A percentile compares a stretch with the other conserved stretches of the same genome.
phyloP scores from a whole-genome alignment of 345 rosid species.

The Murraya paniculata region DNA sequence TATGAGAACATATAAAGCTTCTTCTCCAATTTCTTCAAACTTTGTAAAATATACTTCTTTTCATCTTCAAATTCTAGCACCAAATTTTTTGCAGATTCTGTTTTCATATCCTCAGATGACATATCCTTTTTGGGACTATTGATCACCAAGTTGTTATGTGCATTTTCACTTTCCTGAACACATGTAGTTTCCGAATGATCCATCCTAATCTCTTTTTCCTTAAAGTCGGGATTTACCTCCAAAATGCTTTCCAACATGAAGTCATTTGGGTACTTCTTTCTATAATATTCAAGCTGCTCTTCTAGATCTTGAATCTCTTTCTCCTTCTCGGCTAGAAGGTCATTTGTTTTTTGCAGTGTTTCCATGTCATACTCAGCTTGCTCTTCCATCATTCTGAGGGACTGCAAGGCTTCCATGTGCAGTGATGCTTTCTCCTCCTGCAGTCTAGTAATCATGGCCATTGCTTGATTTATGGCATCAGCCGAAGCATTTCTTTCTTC shows the following conservation, averaged over 20 bases:
- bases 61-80: slow-evolving; percentile 52
- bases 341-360: slow-evolving; percentile 76
- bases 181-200: slow-evolving; percentile 24
- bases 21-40: slow-evolving; percentile 49
- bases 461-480: slow-evolving; percentile 83
- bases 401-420: slow-evolving; percentile 93
- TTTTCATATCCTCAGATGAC: background rate
- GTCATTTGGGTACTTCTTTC: slow-evolving; percentile 43
- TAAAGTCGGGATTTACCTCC: slow-evolving; percentile 11
- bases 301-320: slow-evolving; percentile 85
- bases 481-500: slow-evolving; percentile 96
- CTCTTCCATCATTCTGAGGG: slow-evolving; percentile 81
- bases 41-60: slow-evolving; percentile 33
- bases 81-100: slow-evolving; percentile 16
- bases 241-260: slow-evolving; percentile 14
- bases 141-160: background rate
- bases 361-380: slow-evolving; percentile 88
- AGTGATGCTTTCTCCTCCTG: slow-evolving; percentile 94
- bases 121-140: slow-evolving; percentile 9
- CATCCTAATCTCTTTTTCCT: slow-evolving; percentile 10
- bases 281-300: slow-evolving; percentile 67
- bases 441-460: slow-evolving; percentile 96
- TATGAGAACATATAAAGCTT: slow-evolving; percentile 31
- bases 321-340: slow-evolving; percentile 76
- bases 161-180: slow-evolving; percentile 8